A percentile compares a stretch with the other conserved stretches of the same genome.
phyloP scores from a whole-genome alignment of 2,329 filamentous ascomycete species.

The Talaromyces sp. region DNA sequence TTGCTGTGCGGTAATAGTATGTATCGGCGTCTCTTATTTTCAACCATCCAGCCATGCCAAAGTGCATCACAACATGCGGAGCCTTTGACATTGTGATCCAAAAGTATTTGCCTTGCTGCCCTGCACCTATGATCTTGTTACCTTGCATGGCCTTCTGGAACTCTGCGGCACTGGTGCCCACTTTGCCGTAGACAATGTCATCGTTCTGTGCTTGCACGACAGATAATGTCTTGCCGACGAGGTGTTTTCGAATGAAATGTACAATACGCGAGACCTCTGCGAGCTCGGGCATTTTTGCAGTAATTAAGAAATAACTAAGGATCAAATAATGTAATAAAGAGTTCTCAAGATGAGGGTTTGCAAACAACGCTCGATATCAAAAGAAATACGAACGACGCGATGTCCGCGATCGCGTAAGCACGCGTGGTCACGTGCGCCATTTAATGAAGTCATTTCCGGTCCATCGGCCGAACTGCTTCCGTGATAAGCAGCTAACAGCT shows the following conservation, averaged over 20 bases:
- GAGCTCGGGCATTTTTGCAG: slow-evolving; percentile 42
- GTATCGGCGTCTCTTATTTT: slow-evolving; percentile 76
- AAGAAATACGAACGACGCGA: not conserved
- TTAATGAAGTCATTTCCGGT: not conserved
- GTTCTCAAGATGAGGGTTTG: not conserved
- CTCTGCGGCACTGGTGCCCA: slow-evolving; percentile 68
- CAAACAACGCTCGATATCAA: not conserved
- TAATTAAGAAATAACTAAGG: not conserved
- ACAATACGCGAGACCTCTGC: slow-evolving; percentile 74
- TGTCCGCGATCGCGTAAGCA: not conserved
- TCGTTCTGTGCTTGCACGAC: slow-evolving; percentile 71
- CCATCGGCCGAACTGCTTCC: not conserved
- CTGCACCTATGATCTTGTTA: slow-evolving; percentile 65
- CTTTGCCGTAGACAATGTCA: slow-evolving; percentile 83
- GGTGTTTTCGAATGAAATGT: slow-evolving; percentile 73
- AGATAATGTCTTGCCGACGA: slow-evolving; percentile 76
- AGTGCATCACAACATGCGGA: slow-evolving; percentile 85
- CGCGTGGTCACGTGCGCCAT: not conserved
- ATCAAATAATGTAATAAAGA: not conserved
- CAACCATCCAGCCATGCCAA: slow-evolving; percentile 78
- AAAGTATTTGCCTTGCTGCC: slow-evolving; percentile 95
- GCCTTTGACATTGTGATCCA: slow-evolving; percentile 75
- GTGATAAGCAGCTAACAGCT: not conserved
- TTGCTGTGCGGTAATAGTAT: slow-evolving; percentile 69
- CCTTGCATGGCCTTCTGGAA: slow-evolving; percentile 71